Base-by-base conservation (phyloP, 345 rosid species). In the Kernera saxatilis region DNA sequence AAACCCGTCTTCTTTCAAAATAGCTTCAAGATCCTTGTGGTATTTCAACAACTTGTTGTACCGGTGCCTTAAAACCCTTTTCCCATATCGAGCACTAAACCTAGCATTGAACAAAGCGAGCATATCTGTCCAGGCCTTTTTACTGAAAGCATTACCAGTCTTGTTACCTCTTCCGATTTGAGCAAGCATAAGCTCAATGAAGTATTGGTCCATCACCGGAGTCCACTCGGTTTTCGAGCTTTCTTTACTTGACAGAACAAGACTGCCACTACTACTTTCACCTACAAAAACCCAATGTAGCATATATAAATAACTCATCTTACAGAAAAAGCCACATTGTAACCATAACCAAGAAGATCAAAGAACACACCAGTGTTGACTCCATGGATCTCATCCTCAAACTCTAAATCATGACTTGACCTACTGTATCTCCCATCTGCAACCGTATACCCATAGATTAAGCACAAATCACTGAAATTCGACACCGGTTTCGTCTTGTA, bases 401-500 rank as follows among this genome's bases (percentile, higher is more conserved):
- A 75, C 78, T 87, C 91, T 39, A 80, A 3, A 73, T 92, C 98
- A 80, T 92, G 96, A 73, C 94, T 89, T 60, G 98, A 92, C 63
- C 82, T 81, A 61, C 98, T 92, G 69, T 92, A 92, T 76, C 98
- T 87, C 78, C 98, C 98, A 79, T 89, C 98, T 0, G 98, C 98
- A 65, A 79, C 80, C 1, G 88, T 78, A 80, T 87, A 82, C 57
- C 90, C 98, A 82, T 80, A 87, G 62, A 89, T 84, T 58, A 83
- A 72, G 74, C 98, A 87, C 83, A 92, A 64, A 75, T 92, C 92
- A 71, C 69, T 77, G 71, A 89, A 87, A 78, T 89, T 84, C 70
- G 75, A 71, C 61, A 89, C 84, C 5, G 90, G 61, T 75, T 89
- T 92, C 11, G 89, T 85, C 87, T 81, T 89, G 78, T 86, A 92